Evolutionary conservation across 106 monocot species (phyloP).

Genomic region (Platanthera guangdongensis): DNA sequence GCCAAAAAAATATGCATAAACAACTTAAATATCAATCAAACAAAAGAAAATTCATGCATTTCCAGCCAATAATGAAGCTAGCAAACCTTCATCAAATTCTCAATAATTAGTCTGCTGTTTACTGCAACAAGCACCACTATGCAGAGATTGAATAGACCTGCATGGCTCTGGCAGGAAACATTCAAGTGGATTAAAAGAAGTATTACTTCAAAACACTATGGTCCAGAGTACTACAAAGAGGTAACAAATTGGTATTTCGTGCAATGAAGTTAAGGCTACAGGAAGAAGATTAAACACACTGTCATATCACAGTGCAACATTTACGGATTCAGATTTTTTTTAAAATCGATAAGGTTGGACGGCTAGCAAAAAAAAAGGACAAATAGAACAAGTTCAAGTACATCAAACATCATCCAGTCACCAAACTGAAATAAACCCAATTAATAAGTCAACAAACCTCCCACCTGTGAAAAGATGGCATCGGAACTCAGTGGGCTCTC

Average conservation of each 20-base stretch:
- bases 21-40: not conserved
- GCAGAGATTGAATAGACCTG: conserved; percentile 70
- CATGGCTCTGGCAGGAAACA: conserved; percentile 53
- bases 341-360: not conserved
- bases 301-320: not conserved
- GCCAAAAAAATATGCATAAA: not conserved
- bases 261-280: not conserved
- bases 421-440: not conserved
- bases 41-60: no score
- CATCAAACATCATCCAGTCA: not conserved
- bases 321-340: not conserved
- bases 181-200: not conserved
- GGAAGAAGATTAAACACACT: not conserved
- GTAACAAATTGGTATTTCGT: not conserved
- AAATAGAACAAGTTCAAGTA: not conserved
- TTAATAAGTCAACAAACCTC: not conserved
- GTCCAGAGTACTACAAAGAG: not conserved
- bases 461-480: conserved; percentile 79
- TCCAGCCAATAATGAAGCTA: not conserved
- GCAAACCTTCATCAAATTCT: conserved; percentile 77
- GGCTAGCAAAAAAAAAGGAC: not conserved
- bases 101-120: conserved; percentile 73
- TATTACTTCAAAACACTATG: not conserved
- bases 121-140: conserved; percentile 76
- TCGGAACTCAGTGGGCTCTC: conserved; percentile 95